Evolutionary conservation across 2,329 filamentous ascomycete species (phyloP), one percentile per base, ranked within the genome.

Genomic region (Fusarium mundagurra): DNA sequence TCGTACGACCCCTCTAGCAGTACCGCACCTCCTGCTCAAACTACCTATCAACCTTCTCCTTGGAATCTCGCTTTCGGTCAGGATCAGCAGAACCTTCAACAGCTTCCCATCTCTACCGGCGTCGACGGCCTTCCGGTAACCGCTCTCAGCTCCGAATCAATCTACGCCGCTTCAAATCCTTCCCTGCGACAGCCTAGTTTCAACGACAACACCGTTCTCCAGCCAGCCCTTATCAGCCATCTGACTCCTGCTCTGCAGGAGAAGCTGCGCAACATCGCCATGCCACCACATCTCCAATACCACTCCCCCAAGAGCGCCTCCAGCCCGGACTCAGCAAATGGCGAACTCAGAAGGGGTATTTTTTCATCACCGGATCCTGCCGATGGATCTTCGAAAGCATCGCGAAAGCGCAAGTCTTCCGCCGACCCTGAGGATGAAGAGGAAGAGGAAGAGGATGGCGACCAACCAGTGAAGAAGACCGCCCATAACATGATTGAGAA

Each of bases 401-500:
- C 82, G 70, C 87, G 91, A 76, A 95, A 94, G 83, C 89, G 93
- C 75, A 95, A 94, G 83, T 89, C 91, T 1, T 91, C 91, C 0
- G 88, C 87, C 57, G 88, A 90, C 60, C 77, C 83, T 63, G 74
- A 88, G 68, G 75, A 88, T 67, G 73, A 84, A n/a, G 89, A 91
- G 55, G 90, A 92, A 18, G 86, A 90, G 53, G 86, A 90, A 51
- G 84, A 88, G 36, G 82, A 89, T 58, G 88, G 88, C 75, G 89
- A 86, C 76, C 91, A 88, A 68, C 83, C 83, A 10, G 77, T 84
- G 67, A 98, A 98, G 87, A 98, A 98, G 88, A 97, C 95, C 38
- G 95, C 96, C 5, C 96, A 98, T 84, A 98, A 98, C 83, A 96
- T 98, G 88, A 98, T 98, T 72, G 96, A 98, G 85, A 98, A 98